Evolutionary conservation across 2,329 filamentous ascomycete genomes (phyloP), one percentile per base, ranked within the genome.

Genomic region (Sarocladium oryzae): DNA sequence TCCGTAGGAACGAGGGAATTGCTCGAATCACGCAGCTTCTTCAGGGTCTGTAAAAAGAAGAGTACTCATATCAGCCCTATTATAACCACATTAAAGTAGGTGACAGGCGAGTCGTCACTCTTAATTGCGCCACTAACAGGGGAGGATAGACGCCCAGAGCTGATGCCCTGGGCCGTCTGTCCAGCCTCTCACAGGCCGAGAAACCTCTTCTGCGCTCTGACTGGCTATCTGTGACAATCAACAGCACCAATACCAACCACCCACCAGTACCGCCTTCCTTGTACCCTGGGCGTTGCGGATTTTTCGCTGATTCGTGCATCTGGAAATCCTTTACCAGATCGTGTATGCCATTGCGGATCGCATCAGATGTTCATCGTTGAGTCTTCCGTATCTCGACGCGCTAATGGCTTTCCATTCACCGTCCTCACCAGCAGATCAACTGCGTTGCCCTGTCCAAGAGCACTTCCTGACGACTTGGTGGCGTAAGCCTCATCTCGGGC

Each of bases 201-300:
- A 48, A 33, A 48, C 43, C 26, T 9, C 16, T 33, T 48, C 28
- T 21, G 43, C n/a, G 13, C n/a, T 48, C 26, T 48, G 43, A 48
- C 43, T 48, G 43, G 43, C 43, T 18, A 10, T n/a, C 4, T 26
- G 11, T 15, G 9, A 4, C 28, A 21, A 11, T 13, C 43, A 33
- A 32, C 26, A n/a, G 43, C 15, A 48, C 43, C 43, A 48, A 48
- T 28, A 16, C 40, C 43, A 18, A 21, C 26, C 26, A 48, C 43
- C 24, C 16, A 13, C 32, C 43, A 32, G 24, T 26, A 32, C 28
- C 5, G 10, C 13, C 43, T 23, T 16, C 33, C 11, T 45, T 20
- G 40, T 11, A 4, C 9, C 37, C 37, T 11, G 37, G 37, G 8
- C 28, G 7, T 8, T 13, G 28, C 28, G 7, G 28, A 7, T 32